These are phyloP conservation scores for Sporothrix variecibatus DNA, from an alignment of 2,329 filamentous ascomycete genomes.

Conservation along the genomic window DNA sequence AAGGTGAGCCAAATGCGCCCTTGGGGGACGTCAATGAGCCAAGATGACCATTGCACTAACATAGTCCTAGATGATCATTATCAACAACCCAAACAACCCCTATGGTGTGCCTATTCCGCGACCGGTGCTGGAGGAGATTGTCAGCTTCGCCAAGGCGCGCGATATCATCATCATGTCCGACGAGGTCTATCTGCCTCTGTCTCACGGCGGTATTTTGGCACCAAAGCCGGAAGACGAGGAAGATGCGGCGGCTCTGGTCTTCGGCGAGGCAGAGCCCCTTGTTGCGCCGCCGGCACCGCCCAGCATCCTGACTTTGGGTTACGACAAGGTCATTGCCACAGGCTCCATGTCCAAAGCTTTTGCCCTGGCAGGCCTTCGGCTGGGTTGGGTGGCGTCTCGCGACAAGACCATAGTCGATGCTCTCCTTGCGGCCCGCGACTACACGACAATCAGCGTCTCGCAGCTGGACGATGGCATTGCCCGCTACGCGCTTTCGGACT, in stretches of 20 bases:
- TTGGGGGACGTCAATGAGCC: not conserved
- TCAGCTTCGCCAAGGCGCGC: constrained; percentile 63
- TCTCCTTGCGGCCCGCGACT: constrained; percentile 69
- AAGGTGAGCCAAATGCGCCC: constrained; percentile 52
- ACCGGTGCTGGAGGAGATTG: constrained; percentile 59
- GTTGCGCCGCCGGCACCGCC: constrained; percentile 52
- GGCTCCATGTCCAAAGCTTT: constrained; percentile 87
- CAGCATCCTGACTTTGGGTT: constrained; percentile 70
- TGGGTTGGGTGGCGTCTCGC: constrained; percentile 79
- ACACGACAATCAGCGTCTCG: constrained; percentile 86
- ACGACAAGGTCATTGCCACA: constrained; percentile 69
- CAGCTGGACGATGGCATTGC: constrained; percentile 79
- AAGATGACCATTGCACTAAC: not conserved
- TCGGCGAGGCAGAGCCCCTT: not conserved
- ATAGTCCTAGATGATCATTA: constrained; percentile 48
- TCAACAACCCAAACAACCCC: constrained; percentile 80
- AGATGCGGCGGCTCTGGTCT: constrained; percentile 35
- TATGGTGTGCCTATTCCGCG: constrained; percentile 71
- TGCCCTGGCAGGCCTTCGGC: constrained; percentile 75
- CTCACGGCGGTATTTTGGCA: constrained; percentile 59
- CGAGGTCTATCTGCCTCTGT: constrained; percentile 83
- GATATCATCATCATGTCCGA: constrained; percentile 71
- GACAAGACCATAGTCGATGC: constrained; percentile 62
- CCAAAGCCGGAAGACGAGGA: constrained; percentile 37
- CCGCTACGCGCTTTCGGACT: constrained; percentile 65